A percentile compares a stretch with the other conserved stretches of the same genome.
phyloP scores from a whole-genome alignment of 169 alveolate species.

The Cardiosporidium cionae region DNA sequence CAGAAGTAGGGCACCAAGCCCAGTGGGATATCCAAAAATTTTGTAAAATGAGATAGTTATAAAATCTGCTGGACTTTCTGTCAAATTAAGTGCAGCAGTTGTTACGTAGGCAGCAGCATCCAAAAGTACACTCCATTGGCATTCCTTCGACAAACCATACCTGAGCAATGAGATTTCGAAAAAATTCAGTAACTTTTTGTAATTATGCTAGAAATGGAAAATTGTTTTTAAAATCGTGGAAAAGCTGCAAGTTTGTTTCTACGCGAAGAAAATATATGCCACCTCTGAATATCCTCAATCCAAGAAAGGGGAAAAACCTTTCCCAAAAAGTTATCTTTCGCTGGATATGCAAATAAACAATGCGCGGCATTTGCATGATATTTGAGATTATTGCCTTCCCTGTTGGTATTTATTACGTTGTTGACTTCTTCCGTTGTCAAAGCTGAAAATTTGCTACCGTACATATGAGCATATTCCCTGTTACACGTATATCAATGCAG shows the following conservation, averaged over 20 bases:
- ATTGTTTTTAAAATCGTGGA: too few relatives aligned
- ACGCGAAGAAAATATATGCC: too few relatives aligned
- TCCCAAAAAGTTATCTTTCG: conserved; percentile 46
- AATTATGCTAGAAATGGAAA: neutral
- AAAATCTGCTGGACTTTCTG: conserved; percentile 39
- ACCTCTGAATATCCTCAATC: too few relatives aligned
- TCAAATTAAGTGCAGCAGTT: conserved; percentile 22
- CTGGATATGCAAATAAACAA: conserved; percentile 45
- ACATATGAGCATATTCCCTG: too few relatives aligned
- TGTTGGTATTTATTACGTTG: neutral
- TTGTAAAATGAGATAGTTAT: conserved; percentile 45
- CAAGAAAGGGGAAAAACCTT: conserved; percentile 27
- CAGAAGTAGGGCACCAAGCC: conserved; percentile 41
- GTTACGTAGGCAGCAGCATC: conserved; percentile 51
- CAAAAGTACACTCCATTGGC: conserved; percentile 39
- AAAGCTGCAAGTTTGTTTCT: too few relatives aligned
- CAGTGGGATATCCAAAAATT: conserved; percentile 52
- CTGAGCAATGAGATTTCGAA: neutral
- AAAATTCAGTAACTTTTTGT: neutral
- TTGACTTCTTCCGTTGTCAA: neutral
- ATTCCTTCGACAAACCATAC: conserved; percentile 28
- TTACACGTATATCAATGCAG: neutral
- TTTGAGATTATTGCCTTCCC: neutral
- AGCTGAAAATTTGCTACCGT: too few relatives aligned
- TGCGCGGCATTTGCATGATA: neutral